Evolutionary conservation across 768 basidiomycete species (phyloP), one percentile per base, ranked within the genome.

Genomic region (Trametes gibbosa): DNA sequence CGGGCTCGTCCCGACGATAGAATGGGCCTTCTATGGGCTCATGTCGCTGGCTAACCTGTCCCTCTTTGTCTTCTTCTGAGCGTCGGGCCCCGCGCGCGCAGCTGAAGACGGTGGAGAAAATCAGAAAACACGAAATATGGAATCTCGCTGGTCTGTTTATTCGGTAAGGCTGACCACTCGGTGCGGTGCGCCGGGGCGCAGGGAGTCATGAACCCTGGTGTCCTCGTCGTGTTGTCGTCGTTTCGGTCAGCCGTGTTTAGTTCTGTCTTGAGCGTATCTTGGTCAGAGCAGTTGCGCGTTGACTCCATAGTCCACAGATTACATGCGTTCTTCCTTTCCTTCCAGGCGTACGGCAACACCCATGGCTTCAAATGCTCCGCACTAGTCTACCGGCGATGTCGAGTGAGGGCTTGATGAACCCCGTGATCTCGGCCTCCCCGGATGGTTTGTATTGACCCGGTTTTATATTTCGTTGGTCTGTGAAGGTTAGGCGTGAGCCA

Each of bases 331-430:
- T 17, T n/a, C 5, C 25, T 24, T 16, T 48, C 14, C 24, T n/a
- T 32, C 21, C 29, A 35, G 34, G 34, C 34, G 14, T 14, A 35
- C 34, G 14, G 34, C 34, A 35, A 35, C 7, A 6, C 14, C 34
- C 37, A 17, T 3, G 37, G 37, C 13, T 13, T 13, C 37, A 35
- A 47, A 24, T 2, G 8, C 14, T 25, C 14, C 45, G 34, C 5
- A 5, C n/a, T 5, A 17, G 16, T 10, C 14, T 27, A 32, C 34
- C 53, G 45, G 53, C 34, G 53, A 47, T 21, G 53, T 55, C 23
- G 45, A 39, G 53, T 43, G 53, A 55, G 53, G 53, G 53, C 39
- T 24, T 55, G 53, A 55, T 55, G 34, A 43, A 46, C 53, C 53
- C 45, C n/a, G 24, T 24, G 34, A 47, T 14, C 53, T 19, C 16